Evolutionary conservation across 352 stramenopile genomes (phyloP).

Genomic region (Phytophthora chlamydospora): DNA sequence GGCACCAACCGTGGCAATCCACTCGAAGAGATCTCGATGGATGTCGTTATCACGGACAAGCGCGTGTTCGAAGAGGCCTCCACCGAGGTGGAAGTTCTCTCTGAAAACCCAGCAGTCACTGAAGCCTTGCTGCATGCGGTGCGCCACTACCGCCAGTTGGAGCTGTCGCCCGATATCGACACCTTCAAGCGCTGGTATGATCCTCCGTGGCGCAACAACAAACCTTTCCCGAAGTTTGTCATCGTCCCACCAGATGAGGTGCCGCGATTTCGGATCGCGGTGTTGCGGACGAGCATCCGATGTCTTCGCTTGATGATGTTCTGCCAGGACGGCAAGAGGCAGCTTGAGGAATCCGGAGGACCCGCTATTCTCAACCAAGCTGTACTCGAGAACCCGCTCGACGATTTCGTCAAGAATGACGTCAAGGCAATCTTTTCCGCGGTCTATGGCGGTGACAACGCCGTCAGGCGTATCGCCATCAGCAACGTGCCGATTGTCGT

Average conservation of each 20-base stretch:
- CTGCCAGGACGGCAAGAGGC: slow-evolving; percentile 50
- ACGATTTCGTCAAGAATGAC: slow-evolving; percentile 77
- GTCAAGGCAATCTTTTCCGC: slow-evolving; percentile 77
- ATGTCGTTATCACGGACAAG: slow-evolving; percentile 62
- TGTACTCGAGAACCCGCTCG: slow-evolving; percentile 64
- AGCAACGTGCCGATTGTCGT: slow-evolving; percentile 56
- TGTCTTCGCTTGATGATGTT: slow-evolving; percentile 73
- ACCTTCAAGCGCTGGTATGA: slow-evolving; percentile 64
- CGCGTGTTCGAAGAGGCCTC: slow-evolving; percentile 66
- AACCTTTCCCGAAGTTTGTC: slow-evolving; percentile 56
- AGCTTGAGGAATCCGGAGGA: slow-evolving; percentile 47
- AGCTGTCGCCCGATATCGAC: slow-evolving; percentile 59
- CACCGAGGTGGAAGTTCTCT: slow-evolving; percentile 74
- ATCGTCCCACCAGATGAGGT: slow-evolving; percentile 53
- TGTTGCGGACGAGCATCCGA: slow-evolving; percentile 63
- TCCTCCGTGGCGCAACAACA: slow-evolving; percentile 53
- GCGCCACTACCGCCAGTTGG: slow-evolving; percentile 42
- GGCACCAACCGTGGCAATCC: slow-evolving; percentile 53
- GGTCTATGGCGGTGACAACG: slow-evolving; percentile 73
- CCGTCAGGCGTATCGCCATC: slow-evolving; percentile 66
- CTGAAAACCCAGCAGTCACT: slow-evolving; percentile 59
- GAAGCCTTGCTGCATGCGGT: slow-evolving; percentile 53
- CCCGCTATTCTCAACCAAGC: slow-evolving; percentile 58
- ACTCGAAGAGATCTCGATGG: slow-evolving; percentile 57
- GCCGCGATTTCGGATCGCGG: slow-evolving; percentile 52